Conservation (phyloP, 2,329 filamentous ascomycete species). For the Microcyclospora tardicrescens region DNA sequence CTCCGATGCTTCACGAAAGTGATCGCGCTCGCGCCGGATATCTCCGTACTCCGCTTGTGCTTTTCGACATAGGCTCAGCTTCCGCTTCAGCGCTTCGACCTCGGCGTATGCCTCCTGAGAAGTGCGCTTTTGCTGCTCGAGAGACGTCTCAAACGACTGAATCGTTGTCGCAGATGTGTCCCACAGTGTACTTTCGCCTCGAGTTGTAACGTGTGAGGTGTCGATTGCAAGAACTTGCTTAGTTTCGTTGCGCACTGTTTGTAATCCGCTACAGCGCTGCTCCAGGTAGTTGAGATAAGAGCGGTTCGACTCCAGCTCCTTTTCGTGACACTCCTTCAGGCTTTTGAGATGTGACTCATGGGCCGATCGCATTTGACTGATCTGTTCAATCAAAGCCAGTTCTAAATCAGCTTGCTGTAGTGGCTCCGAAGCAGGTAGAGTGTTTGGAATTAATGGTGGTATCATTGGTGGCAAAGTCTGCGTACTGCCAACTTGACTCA, state of each 20-base stretch:
- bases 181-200: conserved; percentile 1
- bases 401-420: conserved; percentile 2
- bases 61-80: conserved; percentile 22
- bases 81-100: conserved; percentile 27
- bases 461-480: background rate
- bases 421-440: no score
- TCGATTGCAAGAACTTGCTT: conserved; percentile 9
- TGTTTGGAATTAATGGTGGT: background rate
- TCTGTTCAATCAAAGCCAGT: conserved; percentile 16
- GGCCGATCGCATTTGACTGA: conserved; percentile 23
- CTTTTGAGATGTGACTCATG: conserved; percentile 28
- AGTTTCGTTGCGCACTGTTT: background rate
- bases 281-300: conserved; percentile 28
- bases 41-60: conserved; percentile 24
- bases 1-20: conserved; percentile 24
- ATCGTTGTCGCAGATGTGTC: conserved; percentile 9
- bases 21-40: conserved; percentile 26
- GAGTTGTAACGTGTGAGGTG: conserved; percentile 4
- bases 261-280: conserved; percentile 9
- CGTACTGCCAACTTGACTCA: conserved; percentile 1
- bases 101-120: conserved; percentile 19
- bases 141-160: conserved; percentile 11
- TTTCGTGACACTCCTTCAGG: conserved; percentile 26
- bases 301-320: conserved; percentile 27
- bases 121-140: conserved; percentile 19